Base-by-base conservation (phyloP, 2,329 filamentous ascomycete genomes). In the Ophiocordyceps robertsii region DNA sequence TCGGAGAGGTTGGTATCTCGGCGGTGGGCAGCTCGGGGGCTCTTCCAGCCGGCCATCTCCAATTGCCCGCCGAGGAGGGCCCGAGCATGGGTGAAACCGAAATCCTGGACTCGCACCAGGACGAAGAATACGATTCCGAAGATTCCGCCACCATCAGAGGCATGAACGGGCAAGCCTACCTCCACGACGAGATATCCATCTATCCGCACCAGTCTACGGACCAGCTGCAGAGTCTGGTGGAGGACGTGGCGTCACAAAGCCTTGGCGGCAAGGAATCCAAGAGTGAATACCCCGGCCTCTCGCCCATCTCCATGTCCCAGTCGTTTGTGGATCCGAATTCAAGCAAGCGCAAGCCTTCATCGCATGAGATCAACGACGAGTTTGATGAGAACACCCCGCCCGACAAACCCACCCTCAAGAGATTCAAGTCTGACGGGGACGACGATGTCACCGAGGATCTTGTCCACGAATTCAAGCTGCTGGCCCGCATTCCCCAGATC, bases 341-440 rank as follows among this genome's bases (percentile, higher is more conserved):
- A 4, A 77, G 74, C 58, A 79, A 79, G 53, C 62, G 75, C 38
- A 77, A 77, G 47, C 67, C 72, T 1, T 46, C 58, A 4, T 66
- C 62, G 2, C 56, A 62, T 29, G 70, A 74, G 37, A 65, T 63
- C 2, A 74, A 70, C 49, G 73, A 73, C 40, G 73, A 76, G 46
- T 67, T 64, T 39, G 70, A 72, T 39, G 56, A 59, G 31, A 56
- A 51, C 39, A 55, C 49, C 5, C 51, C 53, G 2, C 52, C 53
- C 2, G 56, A 58, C 35, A 70, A 72, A 46, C 70, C 72, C 4
- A 66, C 62, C 0, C 68, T 76, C 54, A 79, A 79, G 53, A 62
- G 73, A 49, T 60, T 77, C 14, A 73, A 72, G 47, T 76, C 75
- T 1, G 67, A 70, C 40, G 58, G 56, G 3, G 61, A 65, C 35